phyloP scores from a whole-genome alignment of 805 yeast species.

The Pichia deserticola region DNA sequence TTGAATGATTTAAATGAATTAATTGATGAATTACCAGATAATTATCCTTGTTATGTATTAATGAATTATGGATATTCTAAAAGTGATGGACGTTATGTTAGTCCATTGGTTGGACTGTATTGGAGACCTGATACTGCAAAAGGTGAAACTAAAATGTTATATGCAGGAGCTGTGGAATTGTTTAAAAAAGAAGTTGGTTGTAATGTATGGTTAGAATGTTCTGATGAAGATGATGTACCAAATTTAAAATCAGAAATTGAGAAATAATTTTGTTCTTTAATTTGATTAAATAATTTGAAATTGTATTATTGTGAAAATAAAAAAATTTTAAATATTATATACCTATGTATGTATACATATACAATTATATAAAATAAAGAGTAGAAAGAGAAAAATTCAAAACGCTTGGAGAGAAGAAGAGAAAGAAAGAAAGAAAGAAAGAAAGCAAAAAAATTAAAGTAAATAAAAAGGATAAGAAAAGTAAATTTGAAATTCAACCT shows the following conservation, averaged over 20 bases:
- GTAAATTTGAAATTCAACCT: not conserved
- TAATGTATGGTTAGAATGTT: constrained; percentile 49
- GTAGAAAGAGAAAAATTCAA: no score
- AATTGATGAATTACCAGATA: constrained; percentile 73
- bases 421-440: no score
- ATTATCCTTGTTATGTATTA: constrained; percentile 66
- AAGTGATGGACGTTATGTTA: constrained; percentile 61
- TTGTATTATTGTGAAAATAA: no score
- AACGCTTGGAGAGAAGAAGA: no score
- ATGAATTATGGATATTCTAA: constrained; percentile 66
- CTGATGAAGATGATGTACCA: constrained; percentile 66
- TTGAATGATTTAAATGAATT: constrained; percentile 52
- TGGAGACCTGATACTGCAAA: constrained; percentile 86
- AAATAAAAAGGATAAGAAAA: not conserved
- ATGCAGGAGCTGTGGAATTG: constrained; percentile 84
- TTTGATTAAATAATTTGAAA: no score
- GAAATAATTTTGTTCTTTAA: no score
- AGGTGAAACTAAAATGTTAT: constrained; percentile 75
- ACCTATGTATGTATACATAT: no score
- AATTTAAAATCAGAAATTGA: constrained; percentile 37
- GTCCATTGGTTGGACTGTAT: constrained; percentile 75
- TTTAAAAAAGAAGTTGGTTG: constrained; percentile 76
- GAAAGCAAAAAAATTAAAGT: no score
- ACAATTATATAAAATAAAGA: no score
- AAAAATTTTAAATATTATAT: no score